A percentile compares a stretch with the other conserved stretches of the same genome.
These are phyloP conservation scores for Suillus ampliporus DNA, from an alignment of 768 basidiomycete genomes.

Conservation along the genomic window DNA sequence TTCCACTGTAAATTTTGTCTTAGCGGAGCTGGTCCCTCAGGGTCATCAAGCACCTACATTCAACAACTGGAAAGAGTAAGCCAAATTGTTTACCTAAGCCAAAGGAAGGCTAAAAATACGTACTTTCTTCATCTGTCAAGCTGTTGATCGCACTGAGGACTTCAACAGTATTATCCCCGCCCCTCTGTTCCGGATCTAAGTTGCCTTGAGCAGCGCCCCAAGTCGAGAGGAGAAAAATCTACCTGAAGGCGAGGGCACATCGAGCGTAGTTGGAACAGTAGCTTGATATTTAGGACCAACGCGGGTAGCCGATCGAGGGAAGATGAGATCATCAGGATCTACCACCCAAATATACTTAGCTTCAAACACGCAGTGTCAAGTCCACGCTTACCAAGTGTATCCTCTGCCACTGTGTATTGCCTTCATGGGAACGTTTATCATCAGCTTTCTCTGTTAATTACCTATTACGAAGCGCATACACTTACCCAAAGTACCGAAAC, in stretches of 20 bases:
- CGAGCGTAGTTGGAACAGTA: slow-evolving; percentile 47
- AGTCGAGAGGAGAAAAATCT: slow-evolving; percentile 9
- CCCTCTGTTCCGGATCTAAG: slow-evolving; percentile 55
- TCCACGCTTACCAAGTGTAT: slow-evolving; percentile 74
- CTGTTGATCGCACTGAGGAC: slow-evolving; percentile 67
- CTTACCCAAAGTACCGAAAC: slow-evolving; percentile 96
- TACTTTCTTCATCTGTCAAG: slow-evolving; percentile 72
- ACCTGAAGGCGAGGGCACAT: slow-evolving; percentile 47
- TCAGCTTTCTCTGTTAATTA: slow-evolving; percentile 17
- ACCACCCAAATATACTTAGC: slow-evolving; percentile 33
- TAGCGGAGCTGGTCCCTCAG: not conserved
- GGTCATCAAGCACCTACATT: slow-evolving; percentile 50
- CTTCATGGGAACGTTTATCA: slow-evolving; percentile 44
- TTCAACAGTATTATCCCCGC: slow-evolving; percentile 77
- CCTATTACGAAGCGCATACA: slow-evolving; percentile 13
- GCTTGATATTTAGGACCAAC: slow-evolving; percentile 88
- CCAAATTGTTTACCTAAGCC: slow-evolving; percentile 23
- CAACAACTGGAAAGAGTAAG: slow-evolving; percentile 49
- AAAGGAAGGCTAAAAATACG: slow-evolving; percentile 32
- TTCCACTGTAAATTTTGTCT: slow-evolving; percentile 56
- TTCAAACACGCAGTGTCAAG: slow-evolving; percentile 15
- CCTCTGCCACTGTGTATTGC: slow-evolving; percentile 89
- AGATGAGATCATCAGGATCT: slow-evolving; percentile 98
- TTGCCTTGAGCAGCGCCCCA: slow-evolving; percentile 5
- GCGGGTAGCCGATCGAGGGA: slow-evolving; percentile 91